phyloP scores from a whole-genome alignment of 2,329 filamentous ascomycete species.

The Cadophora sp. region DNA sequence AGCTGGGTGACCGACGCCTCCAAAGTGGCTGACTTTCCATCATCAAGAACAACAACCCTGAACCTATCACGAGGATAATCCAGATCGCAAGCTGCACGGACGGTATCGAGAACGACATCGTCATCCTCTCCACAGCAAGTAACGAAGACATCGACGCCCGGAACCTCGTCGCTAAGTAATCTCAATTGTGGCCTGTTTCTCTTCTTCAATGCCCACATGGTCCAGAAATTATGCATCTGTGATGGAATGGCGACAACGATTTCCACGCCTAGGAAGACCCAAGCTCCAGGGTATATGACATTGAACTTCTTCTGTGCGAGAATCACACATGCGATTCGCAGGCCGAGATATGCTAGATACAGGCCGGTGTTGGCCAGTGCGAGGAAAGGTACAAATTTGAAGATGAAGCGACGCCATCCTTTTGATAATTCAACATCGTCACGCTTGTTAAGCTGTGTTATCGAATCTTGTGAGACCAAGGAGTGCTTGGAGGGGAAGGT shows the following conservation, averaged over 20 bases:
- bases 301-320: conserved; percentile 51
- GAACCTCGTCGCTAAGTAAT: conserved; percentile 54
- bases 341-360: conserved; percentile 53
- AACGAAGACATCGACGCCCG: conserved; percentile 62
- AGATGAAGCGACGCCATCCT: conserved; percentile 19
- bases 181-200: conserved; percentile 59
- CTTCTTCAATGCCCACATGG: conserved; percentile 48
- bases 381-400: conserved; percentile 19
- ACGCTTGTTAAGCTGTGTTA: conserved; percentile 16
- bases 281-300: conserved; percentile 54
- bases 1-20: conserved; percentile 48
- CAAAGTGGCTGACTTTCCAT: conserved; percentile 55
- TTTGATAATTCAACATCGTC: conserved; percentile 20
- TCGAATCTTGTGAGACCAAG: background rate
- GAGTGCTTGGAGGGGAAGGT: conserved; percentile 1
- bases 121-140: conserved; percentile 64
- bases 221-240: conserved; percentile 29
- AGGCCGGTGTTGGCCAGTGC: conserved; percentile 10
- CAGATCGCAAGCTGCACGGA: conserved; percentile 58
- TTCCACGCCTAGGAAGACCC: conserved; percentile 63
- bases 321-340: conserved; percentile 58
- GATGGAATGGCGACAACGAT: conserved; percentile 49
- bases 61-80: conserved; percentile 61
- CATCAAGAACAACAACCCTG: conserved; percentile 62
- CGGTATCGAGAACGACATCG: conserved; percentile 62